Conservation (phyloP, 2,329 filamentous ascomycete species). For the Capronia coronata region DNA sequence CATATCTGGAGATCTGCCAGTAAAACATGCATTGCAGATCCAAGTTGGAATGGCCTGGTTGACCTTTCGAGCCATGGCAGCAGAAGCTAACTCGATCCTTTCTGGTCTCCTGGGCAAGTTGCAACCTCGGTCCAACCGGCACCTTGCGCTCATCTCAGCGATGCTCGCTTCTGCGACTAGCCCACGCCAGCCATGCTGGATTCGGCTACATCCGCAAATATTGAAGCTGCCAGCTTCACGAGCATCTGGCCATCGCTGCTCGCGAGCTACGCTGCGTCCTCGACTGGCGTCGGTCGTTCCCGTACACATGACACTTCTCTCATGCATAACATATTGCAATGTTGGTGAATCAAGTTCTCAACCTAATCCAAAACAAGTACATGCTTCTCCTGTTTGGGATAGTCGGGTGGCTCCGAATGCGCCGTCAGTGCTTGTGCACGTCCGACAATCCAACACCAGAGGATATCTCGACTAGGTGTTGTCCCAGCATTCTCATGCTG, state of each 20-base stretch:
- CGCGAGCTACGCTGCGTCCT: slow-evolving; percentile 4
- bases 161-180: slow-evolving; percentile 1
- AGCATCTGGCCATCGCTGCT: slow-evolving; percentile 5
- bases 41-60: too few relatives aligned
- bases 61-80: too few relatives aligned
- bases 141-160: not conserved
- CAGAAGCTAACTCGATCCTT: not conserved
- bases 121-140: not conserved
- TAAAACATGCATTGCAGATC: too few relatives aligned
- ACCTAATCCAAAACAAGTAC: slow-evolving; percentile 17
- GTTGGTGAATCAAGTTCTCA: slow-evolving; percentile 16
- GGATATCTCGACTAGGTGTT: too few relatives aligned
- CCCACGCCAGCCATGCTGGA: slow-evolving; percentile 12
- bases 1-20: too few relatives aligned
- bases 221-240: not conserved
- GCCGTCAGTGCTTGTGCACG: not conserved
- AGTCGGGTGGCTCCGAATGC: slow-evolving; percentile 1
- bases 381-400: slow-evolving; percentile 7
- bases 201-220: slow-evolving; percentile 11
- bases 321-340: slow-evolving; percentile 23
- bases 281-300: slow-evolving; percentile 2
- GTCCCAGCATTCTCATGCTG: too few relatives aligned
- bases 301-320: slow-evolving; percentile 16
- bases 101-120: not conserved
- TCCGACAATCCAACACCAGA: not conserved